Evolutionary conservation across 2,329 filamentous ascomycete species (phyloP).

Genomic region (Fusarium sp.): DNA sequence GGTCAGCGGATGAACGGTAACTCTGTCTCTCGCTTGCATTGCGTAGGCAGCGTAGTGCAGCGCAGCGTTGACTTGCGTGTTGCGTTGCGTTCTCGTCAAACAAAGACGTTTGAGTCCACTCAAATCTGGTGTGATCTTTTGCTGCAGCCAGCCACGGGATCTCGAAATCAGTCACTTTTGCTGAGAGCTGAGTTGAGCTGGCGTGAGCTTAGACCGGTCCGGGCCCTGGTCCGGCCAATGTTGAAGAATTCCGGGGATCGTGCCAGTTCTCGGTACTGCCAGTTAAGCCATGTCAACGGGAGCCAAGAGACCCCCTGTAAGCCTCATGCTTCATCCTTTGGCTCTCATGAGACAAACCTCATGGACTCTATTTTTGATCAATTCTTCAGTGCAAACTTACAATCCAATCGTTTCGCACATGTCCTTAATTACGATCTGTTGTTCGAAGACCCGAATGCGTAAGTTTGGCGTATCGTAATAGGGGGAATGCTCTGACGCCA

Average conservation of each 20-base stretch:
- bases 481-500: conserved; percentile 13
- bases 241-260: conserved; percentile 26
- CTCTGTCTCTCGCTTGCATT: conserved; percentile 19
- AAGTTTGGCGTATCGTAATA: conserved; percentile 20
- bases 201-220: conserved; percentile 18
- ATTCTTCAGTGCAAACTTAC: conserved; percentile 5
- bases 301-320: conserved; percentile 1
- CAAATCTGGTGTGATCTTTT: conserved; percentile 26
- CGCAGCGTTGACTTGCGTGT: not conserved
- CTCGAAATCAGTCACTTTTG: conserved; percentile 11
- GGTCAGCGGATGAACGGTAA: conserved; percentile 31
- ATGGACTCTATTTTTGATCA: conserved; percentile 12
- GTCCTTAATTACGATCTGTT: conserved; percentile 9
- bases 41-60: not conserved
- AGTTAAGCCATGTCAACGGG: not conserved
- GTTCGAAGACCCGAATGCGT: conserved; percentile 13
- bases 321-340: conserved; percentile 29
- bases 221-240: conserved; percentile 23
- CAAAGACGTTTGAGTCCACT: conserved; percentile 12
- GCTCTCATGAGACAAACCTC: conserved; percentile 28
- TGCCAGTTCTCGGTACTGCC: conserved; percentile 27
- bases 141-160: conserved; percentile 21
- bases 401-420: conserved; percentile 33
- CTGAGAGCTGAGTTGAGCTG: conserved; percentile 12
- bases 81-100: conserved; percentile 8